Evolutionary conservation across 139 green algal species (phyloP).

Genomic region (Chlorella sp.): DNA sequence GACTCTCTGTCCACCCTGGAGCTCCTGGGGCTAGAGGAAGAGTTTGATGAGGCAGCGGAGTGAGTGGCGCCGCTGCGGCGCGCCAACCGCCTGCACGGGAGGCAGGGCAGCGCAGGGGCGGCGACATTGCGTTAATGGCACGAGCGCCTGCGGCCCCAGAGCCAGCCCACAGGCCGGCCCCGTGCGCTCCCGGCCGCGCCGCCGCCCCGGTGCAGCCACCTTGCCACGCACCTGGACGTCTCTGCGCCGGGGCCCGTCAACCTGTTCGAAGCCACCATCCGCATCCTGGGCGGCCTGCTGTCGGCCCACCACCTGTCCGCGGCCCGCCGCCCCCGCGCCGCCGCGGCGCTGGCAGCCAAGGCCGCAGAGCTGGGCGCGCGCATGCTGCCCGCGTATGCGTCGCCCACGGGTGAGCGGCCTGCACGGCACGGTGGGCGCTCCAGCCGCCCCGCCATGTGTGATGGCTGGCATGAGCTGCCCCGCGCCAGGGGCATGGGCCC

Average conservation of each 20-base stretch:
- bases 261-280: slow-evolving; percentile 95
- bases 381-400: slow-evolving; percentile 43
- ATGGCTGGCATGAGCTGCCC: too few relatives aligned
- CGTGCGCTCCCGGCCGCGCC: not conserved
- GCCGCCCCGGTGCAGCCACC: not conserved
- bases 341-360: slow-evolving; percentile 20
- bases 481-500: too few relatives aligned
- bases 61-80: slow-evolving; percentile 27
- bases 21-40: slow-evolving; percentile 58
- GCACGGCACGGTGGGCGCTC: not conserved
- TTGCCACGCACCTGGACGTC: slow-evolving; percentile 19
- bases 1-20: slow-evolving; percentile 85
- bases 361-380: slow-evolving; percentile 49
- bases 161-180: too few relatives aligned
- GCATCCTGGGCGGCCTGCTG: slow-evolving; percentile 88
- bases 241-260: slow-evolving; percentile 45
- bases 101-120: not conserved
- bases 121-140: not conserved
- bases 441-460: too few relatives aligned
- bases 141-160: not conserved
- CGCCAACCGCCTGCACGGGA: not conserved
- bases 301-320: slow-evolving; percentile 74
- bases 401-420: slow-evolving; percentile 24
- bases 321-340: slow-evolving; percentile 4
- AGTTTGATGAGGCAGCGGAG: slow-evolving; percentile 41